Evolutionary conservation across 176 grass and related monocot species (phyloP).

Genomic region (Dactylis glomerata): DNA sequence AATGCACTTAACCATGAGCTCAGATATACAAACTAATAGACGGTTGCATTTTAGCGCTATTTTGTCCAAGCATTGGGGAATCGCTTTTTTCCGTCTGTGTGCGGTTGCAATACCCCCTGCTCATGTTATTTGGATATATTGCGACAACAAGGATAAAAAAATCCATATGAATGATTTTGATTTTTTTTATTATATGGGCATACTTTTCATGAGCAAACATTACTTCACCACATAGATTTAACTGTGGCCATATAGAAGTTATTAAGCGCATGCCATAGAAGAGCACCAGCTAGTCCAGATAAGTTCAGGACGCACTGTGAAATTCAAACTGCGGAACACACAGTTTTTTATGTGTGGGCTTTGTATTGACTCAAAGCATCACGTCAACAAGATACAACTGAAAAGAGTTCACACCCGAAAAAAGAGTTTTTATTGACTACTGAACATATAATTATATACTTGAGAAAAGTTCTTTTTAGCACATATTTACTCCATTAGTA

Average conservation of each 20-base stretch:
- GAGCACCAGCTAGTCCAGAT: neutral
- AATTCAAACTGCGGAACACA: neutral
- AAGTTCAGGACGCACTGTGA: neutral
- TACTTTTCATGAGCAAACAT: neutral
- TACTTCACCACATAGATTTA: neutral
- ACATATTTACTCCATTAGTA: neutral
- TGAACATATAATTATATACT: neutral
- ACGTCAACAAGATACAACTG: neutral
- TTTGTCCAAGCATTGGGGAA: neutral
- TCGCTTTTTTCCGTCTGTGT: neutral
- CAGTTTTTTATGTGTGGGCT: neutral
- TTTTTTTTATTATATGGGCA: neutral
- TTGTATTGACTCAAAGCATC: neutral
- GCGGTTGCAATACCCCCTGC: neutral
- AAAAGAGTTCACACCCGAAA: neutral
- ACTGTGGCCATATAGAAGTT: neutral
- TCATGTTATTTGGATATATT: slow-evolving; percentile 1
- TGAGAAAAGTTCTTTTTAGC: neutral
- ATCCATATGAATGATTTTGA: neutral
- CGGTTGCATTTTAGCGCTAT: neutral
- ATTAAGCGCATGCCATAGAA: neutral
- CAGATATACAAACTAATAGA: neutral
- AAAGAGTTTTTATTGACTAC: neutral
- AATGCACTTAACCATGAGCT: neutral
- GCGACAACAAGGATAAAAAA: neutral